Evolutionary conservation across 108 stramenopile genomes (phyloP).

Genomic region (Chaetoceros tenuissimus): DNA sequence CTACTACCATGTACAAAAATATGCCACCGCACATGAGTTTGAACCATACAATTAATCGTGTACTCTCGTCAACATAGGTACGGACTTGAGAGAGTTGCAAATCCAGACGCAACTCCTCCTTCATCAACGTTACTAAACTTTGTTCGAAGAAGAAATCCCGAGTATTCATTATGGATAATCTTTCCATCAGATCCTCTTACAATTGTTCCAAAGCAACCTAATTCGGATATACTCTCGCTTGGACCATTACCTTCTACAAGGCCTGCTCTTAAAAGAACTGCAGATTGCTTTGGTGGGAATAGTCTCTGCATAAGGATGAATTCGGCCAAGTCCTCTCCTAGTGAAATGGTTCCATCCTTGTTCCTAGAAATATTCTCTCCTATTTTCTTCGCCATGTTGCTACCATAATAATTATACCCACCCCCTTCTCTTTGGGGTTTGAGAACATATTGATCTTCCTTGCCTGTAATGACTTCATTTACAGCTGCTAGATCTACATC

Average conservation of each 20-base stretch:
- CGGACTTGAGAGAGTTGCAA: conserved; percentile 78
- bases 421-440: conserved; percentile 99
- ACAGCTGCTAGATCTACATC: conserved; percentile 58
- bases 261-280: conserved; percentile 61
- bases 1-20: too few relatives aligned
- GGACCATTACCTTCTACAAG: conserved; percentile 65
- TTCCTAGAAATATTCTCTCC: conserved; percentile 26
- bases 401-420: conserved; percentile 95
- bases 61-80: conserved; percentile 65
- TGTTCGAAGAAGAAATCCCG: conserved; percentile 68
- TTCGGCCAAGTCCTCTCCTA: conserved; percentile 42
- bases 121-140: conserved; percentile 83
- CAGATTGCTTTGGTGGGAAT: conserved; percentile 68
- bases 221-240: conserved; percentile 67
- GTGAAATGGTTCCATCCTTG: conserved; percentile 11
- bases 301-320: conserved; percentile 86
- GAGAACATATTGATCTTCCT: conserved; percentile 71
- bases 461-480: conserved; percentile 47
- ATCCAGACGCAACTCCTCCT: conserved; percentile 83
- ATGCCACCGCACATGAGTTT: too few relatives aligned
- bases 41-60: too few relatives aligned
- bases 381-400: conserved; percentile 53
- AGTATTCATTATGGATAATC: conserved; percentile 64
- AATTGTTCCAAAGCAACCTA: conserved; percentile 71
- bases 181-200: conserved; percentile 35